Conservation (phyloP, 257 asterid genomes). For the Solanum ahanhuiri region DNA sequence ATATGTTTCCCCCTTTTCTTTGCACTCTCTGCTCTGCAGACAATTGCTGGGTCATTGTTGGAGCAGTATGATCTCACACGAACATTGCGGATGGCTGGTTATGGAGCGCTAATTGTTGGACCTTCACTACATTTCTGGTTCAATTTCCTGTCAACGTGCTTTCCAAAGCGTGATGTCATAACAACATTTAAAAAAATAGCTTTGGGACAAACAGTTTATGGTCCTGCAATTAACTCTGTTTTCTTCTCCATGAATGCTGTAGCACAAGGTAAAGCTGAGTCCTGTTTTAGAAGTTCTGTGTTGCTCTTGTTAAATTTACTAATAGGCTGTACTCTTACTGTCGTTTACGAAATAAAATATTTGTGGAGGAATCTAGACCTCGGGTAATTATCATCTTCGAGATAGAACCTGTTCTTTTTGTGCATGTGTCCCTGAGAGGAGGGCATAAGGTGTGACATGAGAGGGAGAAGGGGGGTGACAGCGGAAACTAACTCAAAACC, state of each 20-base stretch:
- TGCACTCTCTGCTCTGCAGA: constrained; percentile 7
- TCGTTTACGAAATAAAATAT: neutral
- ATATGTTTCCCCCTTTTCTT: neutral
- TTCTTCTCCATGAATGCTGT: constrained; percentile 89
- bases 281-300: neutral
- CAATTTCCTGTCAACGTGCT: constrained; percentile 38
- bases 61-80: constrained; percentile 32
- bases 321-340: neutral
- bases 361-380: neutral
- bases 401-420: neutral
- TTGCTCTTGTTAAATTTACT: neutral
- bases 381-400: neutral
- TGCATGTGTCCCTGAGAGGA: neutral
- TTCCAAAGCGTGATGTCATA: constrained; percentile 57
- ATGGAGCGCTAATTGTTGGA: constrained; percentile 39
- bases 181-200: constrained; percentile 71
- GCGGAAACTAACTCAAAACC: neutral
- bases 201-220: constrained; percentile 70
- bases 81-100: constrained; percentile 55
- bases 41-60: constrained; percentile 20
- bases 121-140: constrained; percentile 54
- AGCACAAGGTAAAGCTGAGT: constrained; percentile 43
- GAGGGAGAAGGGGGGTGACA: neutral
- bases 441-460: neutral
- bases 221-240: constrained; percentile 59